These are phyloP conservation scores for Aristolochia fimbriata DNA, from an alignment of 164 flowering plant species.

Conservation along the genomic window DNA sequence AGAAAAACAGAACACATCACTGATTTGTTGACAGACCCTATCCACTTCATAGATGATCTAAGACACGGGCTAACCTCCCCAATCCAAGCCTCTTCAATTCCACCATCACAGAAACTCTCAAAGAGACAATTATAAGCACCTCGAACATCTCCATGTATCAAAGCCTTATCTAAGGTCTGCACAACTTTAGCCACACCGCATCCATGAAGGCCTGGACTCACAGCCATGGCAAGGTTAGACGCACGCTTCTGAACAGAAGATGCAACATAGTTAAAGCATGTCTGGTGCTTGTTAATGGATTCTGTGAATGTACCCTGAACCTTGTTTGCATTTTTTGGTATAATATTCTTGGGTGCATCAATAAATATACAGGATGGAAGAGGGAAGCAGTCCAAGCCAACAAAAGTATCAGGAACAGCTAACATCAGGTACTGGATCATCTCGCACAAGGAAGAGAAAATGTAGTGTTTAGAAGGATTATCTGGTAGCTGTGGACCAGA, in stretches of 20 bases:
- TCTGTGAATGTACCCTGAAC: conserved; percentile 24
- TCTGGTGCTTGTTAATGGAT: conserved; percentile 29
- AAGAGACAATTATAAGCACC: conserved; percentile 59
- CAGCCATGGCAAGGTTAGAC: conserved; percentile 59
- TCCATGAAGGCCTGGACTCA: conserved; percentile 50
- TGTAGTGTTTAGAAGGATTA: conserved; percentile 65
- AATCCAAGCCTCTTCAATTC: conserved; percentile 62
- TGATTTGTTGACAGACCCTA: conserved; percentile 42
- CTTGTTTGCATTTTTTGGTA: conserved; percentile 37
- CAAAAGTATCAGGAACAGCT: conserved; percentile 94
- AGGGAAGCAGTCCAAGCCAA: conserved; percentile 91
- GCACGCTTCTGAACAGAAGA: conserved; percentile 71
- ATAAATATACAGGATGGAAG: conserved; percentile 55
- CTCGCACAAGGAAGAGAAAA: conserved; percentile 62
- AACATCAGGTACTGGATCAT: conserved; percentile 79
- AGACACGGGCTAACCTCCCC: conserved; percentile 69
- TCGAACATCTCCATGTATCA: conserved; percentile 58
- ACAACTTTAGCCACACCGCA: conserved; percentile 68
- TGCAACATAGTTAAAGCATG: conserved; percentile 48
- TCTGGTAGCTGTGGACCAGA: conserved; percentile 60
- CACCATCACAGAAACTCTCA: conserved; percentile 53
- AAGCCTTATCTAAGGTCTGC: conserved; percentile 71
- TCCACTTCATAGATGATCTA: conserved; percentile 68
- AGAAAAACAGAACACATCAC: conserved; percentile 67
- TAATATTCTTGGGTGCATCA: conserved; percentile 33